A percentile compares a stretch with the other conserved stretches of the same genome.
Evolutionary conservation across 176 grass and related monocot genomes (phyloP).

Genomic region (Zoysia pacifica): DNA sequence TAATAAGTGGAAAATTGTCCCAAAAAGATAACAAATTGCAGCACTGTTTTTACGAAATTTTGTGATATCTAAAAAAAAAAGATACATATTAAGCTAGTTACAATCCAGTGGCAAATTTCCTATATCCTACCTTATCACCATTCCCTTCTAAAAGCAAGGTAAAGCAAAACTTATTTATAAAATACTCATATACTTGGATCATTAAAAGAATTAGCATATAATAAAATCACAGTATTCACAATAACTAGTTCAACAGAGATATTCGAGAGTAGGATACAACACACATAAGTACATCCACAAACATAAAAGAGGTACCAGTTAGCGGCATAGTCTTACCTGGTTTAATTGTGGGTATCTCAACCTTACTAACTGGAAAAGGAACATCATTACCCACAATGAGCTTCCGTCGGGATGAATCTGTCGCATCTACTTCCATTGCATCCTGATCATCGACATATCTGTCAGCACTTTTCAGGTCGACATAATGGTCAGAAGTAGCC

Average conservation of each 20-base stretch:
- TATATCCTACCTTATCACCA: background rate
- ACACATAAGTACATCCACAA: background rate
- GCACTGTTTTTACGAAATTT: background rate
- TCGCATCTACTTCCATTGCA: constrained; percentile 41
- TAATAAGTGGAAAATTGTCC: background rate
- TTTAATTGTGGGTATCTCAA: too few relatives aligned
- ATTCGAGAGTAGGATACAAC: background rate
- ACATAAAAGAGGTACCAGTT: too few relatives aligned
- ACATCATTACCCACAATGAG: background rate
- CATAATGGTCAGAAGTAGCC: background rate
- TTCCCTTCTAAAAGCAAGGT: background rate
- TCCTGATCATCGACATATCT: constrained; percentile 28
- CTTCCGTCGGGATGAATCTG: constrained; percentile 13
- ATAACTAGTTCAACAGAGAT: constrained; percentile 2
- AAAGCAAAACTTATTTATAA: background rate
- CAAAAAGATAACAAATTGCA: background rate
- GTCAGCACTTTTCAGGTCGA: background rate
- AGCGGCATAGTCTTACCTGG: too few relatives aligned
- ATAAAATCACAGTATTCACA: background rate
- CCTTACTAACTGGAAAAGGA: background rate
- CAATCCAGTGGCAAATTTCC: background rate
- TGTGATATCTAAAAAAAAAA: background rate
- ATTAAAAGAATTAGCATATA: background rate
- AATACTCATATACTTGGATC: background rate
- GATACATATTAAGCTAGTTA: background rate